Conservation (phyloP, 106 monocot species). For the Dioscorea dumetorum region DNA sequence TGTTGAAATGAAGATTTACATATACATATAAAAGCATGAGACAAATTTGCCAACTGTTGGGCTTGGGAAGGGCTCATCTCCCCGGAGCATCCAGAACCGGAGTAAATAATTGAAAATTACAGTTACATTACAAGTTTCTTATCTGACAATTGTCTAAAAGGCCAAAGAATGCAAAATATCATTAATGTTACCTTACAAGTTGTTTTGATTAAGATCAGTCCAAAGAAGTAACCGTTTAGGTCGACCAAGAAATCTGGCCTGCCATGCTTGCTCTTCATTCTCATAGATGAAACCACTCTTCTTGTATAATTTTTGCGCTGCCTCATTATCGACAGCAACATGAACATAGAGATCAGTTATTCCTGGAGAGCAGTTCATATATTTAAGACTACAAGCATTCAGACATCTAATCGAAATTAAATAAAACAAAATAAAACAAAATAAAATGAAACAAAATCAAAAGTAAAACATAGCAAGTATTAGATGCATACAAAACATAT, state of each 20-base stretch:
- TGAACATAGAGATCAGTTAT: slow-evolving; percentile 93
- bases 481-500: too few species aligned
- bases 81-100: too few species aligned
- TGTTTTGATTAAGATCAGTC: slow-evolving; percentile 2
- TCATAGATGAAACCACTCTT: slow-evolving; percentile 88
- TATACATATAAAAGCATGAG: not conserved
- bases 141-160: not conserved
- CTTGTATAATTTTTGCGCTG: slow-evolving; percentile 61
- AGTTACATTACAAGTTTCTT: not conserved
- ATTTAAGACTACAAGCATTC: not conserved
- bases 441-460: too few species aligned
- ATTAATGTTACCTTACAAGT: not conserved
- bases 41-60: too few species aligned
- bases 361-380: slow-evolving; percentile 31
- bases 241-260: slow-evolving; percentile 77
- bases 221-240: slow-evolving; percentile 68
- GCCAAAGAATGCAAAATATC: not conserved
- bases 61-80: too few species aligned
- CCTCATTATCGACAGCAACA: slow-evolving; percentile 80
- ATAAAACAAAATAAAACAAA: not conserved
- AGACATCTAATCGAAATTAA: too few species aligned
- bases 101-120: too few species aligned
- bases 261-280: slow-evolving; percentile 84
- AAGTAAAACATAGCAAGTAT: too few species aligned
- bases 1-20: not conserved